Evolutionary conservation across 768 basidiomycete species (phyloP), one percentile per base, ranked within the genome.

Genomic region (Mycena galericulata): DNA sequence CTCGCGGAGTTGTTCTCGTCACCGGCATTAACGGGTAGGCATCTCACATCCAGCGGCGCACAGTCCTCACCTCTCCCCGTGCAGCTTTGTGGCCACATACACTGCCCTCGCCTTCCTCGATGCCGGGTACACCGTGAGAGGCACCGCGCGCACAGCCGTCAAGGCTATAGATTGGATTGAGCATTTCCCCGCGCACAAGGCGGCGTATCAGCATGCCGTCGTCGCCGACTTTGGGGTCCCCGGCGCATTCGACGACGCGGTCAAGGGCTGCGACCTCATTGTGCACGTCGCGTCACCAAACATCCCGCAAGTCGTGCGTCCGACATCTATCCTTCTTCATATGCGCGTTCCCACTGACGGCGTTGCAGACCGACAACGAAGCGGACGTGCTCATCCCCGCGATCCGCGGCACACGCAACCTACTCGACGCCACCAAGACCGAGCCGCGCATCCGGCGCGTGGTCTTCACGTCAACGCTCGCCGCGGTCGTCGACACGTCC

Each of bases 211-310:
- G 22, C 84, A 81, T 71, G 80, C 77, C 8, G 76, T 86, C 45
- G 84, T 85, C 22, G 76, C 80, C 49, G 85, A 87, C 59, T 79
- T 86, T 51, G 78, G 74, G 20, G 59, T 50, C 7, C 67, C 60
- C 24, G 76, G 76, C 32, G 82, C 79, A 0, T 88, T 86, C 70
- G 81, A 86, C 70, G 80, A 85, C 30, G 84, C 81, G 9, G 80
- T 86, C 65, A 80, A 83, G 69, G 84, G 80, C 9, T 81, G 85
- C n/a, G 81, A 84, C 27, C 83, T 77, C 9, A 76, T 87, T 60
- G 73, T 68, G 15, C 82, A 83, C 63, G 74, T 75, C 29, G 81
- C 79, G n/a, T 71, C 65, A 5, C 60, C 67, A 3, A 45, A 29
- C 36, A 26, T 26, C 46, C 4, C 14, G 2, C 53, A 18, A 75